phyloP scores from a whole-genome alignment of 176 grass and related monocot species.

The Eleusine coracana region DNA sequence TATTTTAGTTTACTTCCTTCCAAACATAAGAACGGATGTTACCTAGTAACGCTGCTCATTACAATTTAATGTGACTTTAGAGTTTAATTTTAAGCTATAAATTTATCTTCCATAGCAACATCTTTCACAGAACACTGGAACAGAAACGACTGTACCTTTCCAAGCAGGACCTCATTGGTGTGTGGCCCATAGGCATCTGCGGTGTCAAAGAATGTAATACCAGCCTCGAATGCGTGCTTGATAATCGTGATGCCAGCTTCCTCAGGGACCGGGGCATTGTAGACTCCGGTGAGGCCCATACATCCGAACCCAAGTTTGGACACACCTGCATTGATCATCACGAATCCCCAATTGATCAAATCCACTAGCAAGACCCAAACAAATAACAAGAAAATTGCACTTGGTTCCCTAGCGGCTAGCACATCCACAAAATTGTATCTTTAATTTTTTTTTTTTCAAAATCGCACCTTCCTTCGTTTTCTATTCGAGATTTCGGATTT shows the following conservation, averaged over 20 bases:
- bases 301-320: constrained; percentile 90
- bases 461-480: background rate
- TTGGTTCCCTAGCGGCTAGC: background rate
- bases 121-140: background rate
- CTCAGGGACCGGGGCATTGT: constrained; percentile 55
- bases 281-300: constrained; percentile 74
- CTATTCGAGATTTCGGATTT: background rate
- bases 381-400: background rate
- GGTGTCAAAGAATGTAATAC: constrained; percentile 67
- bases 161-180: constrained; percentile 65
- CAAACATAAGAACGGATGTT: too few relatives aligned
- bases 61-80: too few relatives aligned
- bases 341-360: constrained; percentile 13
- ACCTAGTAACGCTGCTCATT: too few relatives aligned
- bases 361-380: background rate
- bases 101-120: too few relatives aligned
- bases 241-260: constrained; percentile 58
- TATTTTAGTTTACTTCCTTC: too few relatives aligned
- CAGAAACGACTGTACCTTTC: constrained; percentile 51
- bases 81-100: too few relatives aligned
- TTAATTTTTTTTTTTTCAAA: background rate
- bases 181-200: constrained; percentile 46
- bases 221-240: constrained; percentile 58
- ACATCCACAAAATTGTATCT: background rate
- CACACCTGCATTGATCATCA: constrained; percentile 51